phyloP scores from a whole-genome alignment of 306 rosid genomes.

The Prunus salicina region DNA sequence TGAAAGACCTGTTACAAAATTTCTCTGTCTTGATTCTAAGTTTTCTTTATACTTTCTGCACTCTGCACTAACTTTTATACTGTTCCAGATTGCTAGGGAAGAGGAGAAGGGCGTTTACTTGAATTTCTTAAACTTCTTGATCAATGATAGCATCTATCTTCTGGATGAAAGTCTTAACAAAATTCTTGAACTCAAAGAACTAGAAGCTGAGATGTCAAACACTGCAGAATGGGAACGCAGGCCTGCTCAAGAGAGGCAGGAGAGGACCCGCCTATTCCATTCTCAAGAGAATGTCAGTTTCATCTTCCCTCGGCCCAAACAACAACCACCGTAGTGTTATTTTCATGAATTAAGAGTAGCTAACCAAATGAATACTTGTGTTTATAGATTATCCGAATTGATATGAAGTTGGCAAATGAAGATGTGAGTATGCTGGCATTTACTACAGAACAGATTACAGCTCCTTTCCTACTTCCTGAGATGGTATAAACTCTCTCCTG shows the following conservation, averaged over 20 bases:
- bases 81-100: slow-evolving; percentile 90
- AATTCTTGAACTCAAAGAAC: slow-evolving; percentile 93
- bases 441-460: slow-evolving; percentile 92
- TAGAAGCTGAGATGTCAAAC: slow-evolving; percentile 98
- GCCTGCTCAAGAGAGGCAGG: slow-evolving; percentile 95
- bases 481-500: slow-evolving; percentile 52
- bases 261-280: slow-evolving; percentile 90
- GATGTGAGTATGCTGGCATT: slow-evolving; percentile 94
- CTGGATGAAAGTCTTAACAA: slow-evolving; percentile 97
- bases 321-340: slow-evolving; percentile 1
- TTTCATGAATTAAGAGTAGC: slow-evolving; percentile 20
- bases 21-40: not conserved
- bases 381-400: slow-evolving; percentile 81
- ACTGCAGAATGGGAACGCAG: slow-evolving; percentile 87
- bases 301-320: not conserved
- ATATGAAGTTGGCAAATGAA: slow-evolving; percentile 98
- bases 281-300: slow-evolving; percentile 92
- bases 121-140: slow-evolving; percentile 92
- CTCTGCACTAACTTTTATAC: slow-evolving; percentile 13
- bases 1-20: not conserved
- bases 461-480: slow-evolving; percentile 96
- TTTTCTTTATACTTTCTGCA: not conserved
- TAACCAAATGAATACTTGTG: slow-evolving; percentile 20
- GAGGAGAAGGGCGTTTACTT: slow-evolving; percentile 98
- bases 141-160: slow-evolving; percentile 96